These are phyloP conservation scores for Aspergillus caelatus DNA, from an alignment of 2,329 filamentous ascomycete species.

Conservation along the genomic window DNA sequence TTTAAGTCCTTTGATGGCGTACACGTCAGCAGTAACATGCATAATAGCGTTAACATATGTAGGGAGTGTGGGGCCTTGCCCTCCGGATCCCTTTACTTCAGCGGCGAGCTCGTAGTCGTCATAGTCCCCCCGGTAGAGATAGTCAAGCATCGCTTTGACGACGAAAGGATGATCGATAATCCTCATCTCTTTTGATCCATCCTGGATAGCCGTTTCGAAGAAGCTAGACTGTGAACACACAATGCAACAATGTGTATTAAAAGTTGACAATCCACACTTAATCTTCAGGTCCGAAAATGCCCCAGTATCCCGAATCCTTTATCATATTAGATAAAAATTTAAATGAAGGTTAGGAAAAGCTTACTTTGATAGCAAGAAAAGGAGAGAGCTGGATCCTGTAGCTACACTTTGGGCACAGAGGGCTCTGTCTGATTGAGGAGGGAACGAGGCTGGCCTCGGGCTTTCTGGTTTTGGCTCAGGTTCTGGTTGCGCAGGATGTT, in stretches of 20 bases:
- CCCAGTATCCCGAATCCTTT: conserved; percentile 1
- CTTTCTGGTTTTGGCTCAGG: neutral
- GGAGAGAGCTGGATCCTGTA: neutral
- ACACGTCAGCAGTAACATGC: neutral
- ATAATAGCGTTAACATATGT: conserved; percentile 2
- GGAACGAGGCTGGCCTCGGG: neutral
- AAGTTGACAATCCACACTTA: neutral
- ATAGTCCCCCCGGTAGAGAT: conserved; percentile 10
- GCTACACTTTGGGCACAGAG: neutral
- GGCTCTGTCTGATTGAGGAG: neutral
- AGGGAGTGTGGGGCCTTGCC: neutral
- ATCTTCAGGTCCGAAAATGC: neutral
- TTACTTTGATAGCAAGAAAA: neutral
- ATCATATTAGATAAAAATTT: neutral
- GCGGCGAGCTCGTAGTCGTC: neutral
- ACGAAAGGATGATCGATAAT: conserved; percentile 5
- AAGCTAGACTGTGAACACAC: conserved; percentile 7
- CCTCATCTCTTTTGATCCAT: neutral
- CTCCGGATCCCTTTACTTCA: neutral
- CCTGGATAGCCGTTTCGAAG: conserved; percentile 2
- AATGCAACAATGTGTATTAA: conserved; percentile 5
- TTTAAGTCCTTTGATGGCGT: conserved; percentile 1
- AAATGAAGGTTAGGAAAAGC: neutral
- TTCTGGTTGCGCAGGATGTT: too few species aligned
- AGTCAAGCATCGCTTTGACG: conserved; percentile 8